phyloP scores from a whole-genome alignment of 2,329 filamentous ascomycete genomes.

The Xylariaceae sp. region DNA sequence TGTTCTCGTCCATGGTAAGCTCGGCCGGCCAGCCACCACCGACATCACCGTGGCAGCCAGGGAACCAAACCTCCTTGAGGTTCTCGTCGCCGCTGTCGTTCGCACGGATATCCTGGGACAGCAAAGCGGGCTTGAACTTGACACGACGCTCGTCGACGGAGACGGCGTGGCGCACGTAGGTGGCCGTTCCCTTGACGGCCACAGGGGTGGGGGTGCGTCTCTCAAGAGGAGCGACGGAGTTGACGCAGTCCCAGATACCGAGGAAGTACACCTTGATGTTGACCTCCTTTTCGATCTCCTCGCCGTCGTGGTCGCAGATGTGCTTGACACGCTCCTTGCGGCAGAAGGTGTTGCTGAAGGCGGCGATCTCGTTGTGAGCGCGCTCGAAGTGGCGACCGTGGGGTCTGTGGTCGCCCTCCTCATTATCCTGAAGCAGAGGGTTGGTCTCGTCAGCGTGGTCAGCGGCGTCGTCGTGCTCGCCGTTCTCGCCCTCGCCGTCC shows the following conservation, averaged over 20 bases:
- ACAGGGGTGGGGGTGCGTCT: slow-evolving; percentile 36
- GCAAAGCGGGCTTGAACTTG: slow-evolving; percentile 50
- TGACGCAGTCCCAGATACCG: slow-evolving; percentile 52
- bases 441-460: slow-evolving; percentile 7
- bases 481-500: not conserved
- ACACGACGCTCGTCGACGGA: slow-evolving; percentile 49
- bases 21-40: slow-evolving; percentile 46
- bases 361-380: slow-evolving; percentile 37
- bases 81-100: slow-evolving; percentile 32
- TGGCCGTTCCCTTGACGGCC: slow-evolving; percentile 38
- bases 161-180: slow-evolving; percentile 47
- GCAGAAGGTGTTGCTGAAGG: slow-evolving; percentile 46
- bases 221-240: slow-evolving; percentile 43
- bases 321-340: slow-evolving; percentile 31
- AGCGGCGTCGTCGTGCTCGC: not conserved
- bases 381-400: slow-evolving; percentile 32
- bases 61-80: slow-evolving; percentile 51
- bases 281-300: slow-evolving; percentile 7
- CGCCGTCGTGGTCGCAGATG: slow-evolving; percentile 1
- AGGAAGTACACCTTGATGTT: slow-evolving; percentile 47
- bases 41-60: slow-evolving; percentile 49
- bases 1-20: slow-evolving; percentile 22
- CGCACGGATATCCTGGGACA: slow-evolving; percentile 37
- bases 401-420: slow-evolving; percentile 12
- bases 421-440: slow-evolving; percentile 16